phyloP scores from a whole-genome alignment of 768 basidiomycete species.

The Phanerochaete sordida region DNA sequence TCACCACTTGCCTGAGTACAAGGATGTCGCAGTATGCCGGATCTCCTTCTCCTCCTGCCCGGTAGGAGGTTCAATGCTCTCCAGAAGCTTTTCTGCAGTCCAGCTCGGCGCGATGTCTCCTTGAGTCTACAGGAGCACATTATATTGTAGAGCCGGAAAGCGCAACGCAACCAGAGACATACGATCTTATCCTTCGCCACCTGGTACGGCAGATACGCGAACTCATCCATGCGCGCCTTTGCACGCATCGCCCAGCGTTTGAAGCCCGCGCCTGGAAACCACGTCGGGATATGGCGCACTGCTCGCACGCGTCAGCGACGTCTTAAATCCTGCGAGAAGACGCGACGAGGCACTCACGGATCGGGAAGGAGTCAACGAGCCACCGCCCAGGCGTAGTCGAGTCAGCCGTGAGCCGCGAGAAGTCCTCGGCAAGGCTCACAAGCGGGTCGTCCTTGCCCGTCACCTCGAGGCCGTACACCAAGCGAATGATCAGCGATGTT shows the following conservation, averaged over 20 bases:
- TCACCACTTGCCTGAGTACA: not conserved
- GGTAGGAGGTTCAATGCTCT: constrained; percentile 13
- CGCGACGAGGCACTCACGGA: constrained; percentile 24
- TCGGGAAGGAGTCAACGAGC: constrained; percentile 27
- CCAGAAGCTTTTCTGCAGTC: not conserved
- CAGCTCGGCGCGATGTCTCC: no score
- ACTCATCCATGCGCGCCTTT: not conserved
- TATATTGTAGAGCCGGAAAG: no score
- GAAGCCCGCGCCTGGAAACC: constrained; percentile 36
- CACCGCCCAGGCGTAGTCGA: constrained; percentile 30
- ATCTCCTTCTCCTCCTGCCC: constrained; percentile 47
- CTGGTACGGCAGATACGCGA: not conserved
- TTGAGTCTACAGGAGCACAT: no score
- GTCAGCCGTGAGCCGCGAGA: constrained; percentile 14
- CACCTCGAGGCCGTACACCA: constrained; percentile 8
- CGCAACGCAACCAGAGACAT: no score
- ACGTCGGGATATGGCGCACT: constrained; percentile 27
- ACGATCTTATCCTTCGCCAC: not conserved
- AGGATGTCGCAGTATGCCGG: not conserved
- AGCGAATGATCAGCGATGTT: constrained; percentile 5
- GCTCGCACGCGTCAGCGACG: no score
- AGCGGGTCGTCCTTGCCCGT: constrained; percentile 7
- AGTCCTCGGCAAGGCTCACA: constrained; percentile 19
- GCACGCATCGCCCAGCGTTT: not conserved
- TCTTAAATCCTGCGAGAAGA: not conserved